phyloP scores from a whole-genome alignment of 306 rosid species.

The Inga oerstediana region DNA sequence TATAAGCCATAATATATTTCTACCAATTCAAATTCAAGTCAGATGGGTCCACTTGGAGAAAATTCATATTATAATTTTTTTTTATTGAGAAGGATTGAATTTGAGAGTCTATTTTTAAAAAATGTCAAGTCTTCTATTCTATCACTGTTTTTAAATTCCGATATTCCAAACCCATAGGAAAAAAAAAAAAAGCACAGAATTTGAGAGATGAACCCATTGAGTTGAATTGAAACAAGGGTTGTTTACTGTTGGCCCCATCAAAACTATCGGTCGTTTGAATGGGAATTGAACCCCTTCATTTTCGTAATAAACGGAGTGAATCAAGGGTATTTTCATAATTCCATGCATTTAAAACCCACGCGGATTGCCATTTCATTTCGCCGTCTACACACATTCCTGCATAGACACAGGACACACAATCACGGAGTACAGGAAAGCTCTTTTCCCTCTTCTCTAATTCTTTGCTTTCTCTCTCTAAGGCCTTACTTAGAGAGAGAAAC shows the following conservation, averaged over 20 bases:
- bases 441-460: neutral
- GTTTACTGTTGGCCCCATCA: neutral
- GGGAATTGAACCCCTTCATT: neutral
- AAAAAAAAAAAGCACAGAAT: neutral
- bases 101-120: too few relatives aligned
- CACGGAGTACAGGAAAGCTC: neutral
- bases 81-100: neutral
- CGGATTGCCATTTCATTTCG: neutral
- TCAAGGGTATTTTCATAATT: constrained; percentile 22
- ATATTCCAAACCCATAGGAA: neutral
- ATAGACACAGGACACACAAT: neutral
- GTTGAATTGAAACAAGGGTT: neutral
- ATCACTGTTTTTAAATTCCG: neutral
- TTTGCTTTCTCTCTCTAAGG: constrained; percentile 1
- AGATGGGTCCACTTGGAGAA: neutral
- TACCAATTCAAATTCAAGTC: neutral
- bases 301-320: constrained; percentile 25
- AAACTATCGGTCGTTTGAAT: neutral
- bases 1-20: too few relatives aligned
- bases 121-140: neutral
- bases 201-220: neutral
- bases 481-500: constrained; percentile 9
- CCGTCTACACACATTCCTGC: neutral
- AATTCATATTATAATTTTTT: neutral
- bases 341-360: constrained; percentile 1